Evolutionary conservation across 768 basidiomycete genomes (phyloP), one percentile per base, ranked within the genome.

Genomic region (Kwoniella europaea): DNA sequence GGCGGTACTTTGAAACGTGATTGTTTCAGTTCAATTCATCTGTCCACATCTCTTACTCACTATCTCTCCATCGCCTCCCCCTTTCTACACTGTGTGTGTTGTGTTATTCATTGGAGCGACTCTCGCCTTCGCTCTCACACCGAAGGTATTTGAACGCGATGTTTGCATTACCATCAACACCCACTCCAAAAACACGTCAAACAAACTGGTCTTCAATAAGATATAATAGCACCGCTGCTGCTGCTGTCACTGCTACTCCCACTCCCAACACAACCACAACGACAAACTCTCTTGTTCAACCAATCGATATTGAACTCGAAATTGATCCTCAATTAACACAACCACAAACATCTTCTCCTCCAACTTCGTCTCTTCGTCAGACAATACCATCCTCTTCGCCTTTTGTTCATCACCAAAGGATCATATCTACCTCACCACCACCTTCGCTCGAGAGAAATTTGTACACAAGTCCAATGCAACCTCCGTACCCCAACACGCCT

Each of bases 401-500:
- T 59, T 67, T 67, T 59, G 57, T 50, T 43, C 56, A 44, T 41
- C 65, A 50, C 42, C 57, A 58, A 57, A 67, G 56, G 43, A 50
- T 67, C 43, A 50, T 46, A 24, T 56, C 59, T 10, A 68, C 67
- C 53, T 62, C 67, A 13, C 67, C 58, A n/a, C 58, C 63, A 12
- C 63, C 68, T 12, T 64, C 63, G 43, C 29, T 65, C 13, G 69
- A 62, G 42, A 35, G 63, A 65, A 46, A 50, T 10, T 13, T 69
- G 54, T 43, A 69, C 54, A 53, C 60, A 27, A 62, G 46, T 41
- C 68, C 68, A 35, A 70, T 70, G 68, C 68, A 70, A 59, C 68
- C 73, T 52, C 52, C 68, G 18, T 79, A 79, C 35, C 71, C 74
- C n/a, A 69, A 67, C 54, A 75, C 78, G 12, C 78, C 78, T 52